Base-by-base conservation (phyloP, 2,329 filamentous ascomycete species). In the Aspergillus terreus region DNA sequence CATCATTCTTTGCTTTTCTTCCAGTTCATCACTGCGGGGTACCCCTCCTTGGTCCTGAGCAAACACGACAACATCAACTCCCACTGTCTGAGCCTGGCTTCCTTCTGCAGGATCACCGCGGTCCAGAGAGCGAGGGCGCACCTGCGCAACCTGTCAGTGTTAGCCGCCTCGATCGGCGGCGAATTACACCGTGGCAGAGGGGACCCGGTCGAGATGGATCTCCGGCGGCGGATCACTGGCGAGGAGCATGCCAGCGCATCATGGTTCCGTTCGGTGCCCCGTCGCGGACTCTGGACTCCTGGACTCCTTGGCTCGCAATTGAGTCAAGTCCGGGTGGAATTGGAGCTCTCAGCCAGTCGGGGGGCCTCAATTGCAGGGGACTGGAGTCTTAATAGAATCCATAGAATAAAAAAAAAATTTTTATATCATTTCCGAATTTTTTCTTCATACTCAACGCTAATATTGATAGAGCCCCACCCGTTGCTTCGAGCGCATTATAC, bases 221-320 rank as follows among this genome's bases (percentile, higher is more conserved):
- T 79, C 76, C 77, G 49, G 73, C 75, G 81, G 78, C 78, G 78
- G 83, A 85, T 81, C 84, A 92, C 86, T 92, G 88, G 88, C 82
- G 82, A 84, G 80, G 80, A 86, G 80, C 79, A 85, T 86, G 90
- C 90, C 90, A 95, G 81, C 90, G 87, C 90, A 95, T 91, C 89
- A 71, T 59, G 53, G 57, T 61, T 59, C 58, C 51, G 61, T 23
- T 23, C 23, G 23, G 23, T 23, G 23, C 23, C 23, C 23, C 23
- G 23, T 23, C 19, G 19, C 3, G 19, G 19, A 19, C 19, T 19
- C 23, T 23, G 4, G 23, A 23, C 23, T 23, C 6, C 23, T 23
- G 23, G 23, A 23, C 23, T 23, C 6, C 6, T 23, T 23, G 23
- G 23, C 23, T 23, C 23, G 5, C 23, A 23, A 23, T 23, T 23